phyloP scores from a whole-genome alignment of 768 basidiomycete species.

The Xerocomus potaroensis region DNA sequence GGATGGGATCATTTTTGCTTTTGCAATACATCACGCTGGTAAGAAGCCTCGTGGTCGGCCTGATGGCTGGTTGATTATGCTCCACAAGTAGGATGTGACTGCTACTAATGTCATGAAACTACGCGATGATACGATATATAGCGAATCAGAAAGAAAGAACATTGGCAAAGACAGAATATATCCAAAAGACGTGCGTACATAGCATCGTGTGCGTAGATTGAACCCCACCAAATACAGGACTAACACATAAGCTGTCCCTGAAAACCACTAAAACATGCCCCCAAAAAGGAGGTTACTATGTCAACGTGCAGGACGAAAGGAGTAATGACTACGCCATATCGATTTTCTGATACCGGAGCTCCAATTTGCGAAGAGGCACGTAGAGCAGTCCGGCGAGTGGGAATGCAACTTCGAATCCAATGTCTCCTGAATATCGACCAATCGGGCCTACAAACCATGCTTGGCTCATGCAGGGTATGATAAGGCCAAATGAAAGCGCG shows the following conservation, averaged over 20 bases:
- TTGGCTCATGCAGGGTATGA: conserved; percentile 68
- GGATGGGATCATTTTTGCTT: too few relatives aligned
- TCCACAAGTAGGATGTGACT: too few relatives aligned
- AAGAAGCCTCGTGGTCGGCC: too few relatives aligned
- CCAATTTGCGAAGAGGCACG: conserved; percentile 49
- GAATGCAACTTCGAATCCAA: conserved; percentile 65
- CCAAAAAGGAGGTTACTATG: conserved; percentile 1
- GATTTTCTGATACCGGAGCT: conserved; percentile 34
- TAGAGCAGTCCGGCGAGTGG: conserved; percentile 45
- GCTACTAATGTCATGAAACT: neutral
- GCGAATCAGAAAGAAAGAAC: neutral
- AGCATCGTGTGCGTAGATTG: conserved; percentile 3
- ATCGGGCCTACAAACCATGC: conserved; percentile 70
- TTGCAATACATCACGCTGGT: neutral
- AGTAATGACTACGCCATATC: conserved; percentile 6
- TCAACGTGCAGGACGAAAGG: neutral
- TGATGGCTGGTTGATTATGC: too few relatives aligned
- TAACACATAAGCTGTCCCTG: conserved; percentile 15
- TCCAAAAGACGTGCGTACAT: neutral
- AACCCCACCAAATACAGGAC: neutral
- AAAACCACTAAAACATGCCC: conserved; percentile 16
- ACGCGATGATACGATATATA: neutral
- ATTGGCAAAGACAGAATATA: too few relatives aligned
- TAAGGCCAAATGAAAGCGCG: conserved; percentile 47
- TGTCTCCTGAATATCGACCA: conserved; percentile 59